Conservation (phyloP, 768 basidiomycete species). For the Chalciporus pseudorubinellus region DNA sequence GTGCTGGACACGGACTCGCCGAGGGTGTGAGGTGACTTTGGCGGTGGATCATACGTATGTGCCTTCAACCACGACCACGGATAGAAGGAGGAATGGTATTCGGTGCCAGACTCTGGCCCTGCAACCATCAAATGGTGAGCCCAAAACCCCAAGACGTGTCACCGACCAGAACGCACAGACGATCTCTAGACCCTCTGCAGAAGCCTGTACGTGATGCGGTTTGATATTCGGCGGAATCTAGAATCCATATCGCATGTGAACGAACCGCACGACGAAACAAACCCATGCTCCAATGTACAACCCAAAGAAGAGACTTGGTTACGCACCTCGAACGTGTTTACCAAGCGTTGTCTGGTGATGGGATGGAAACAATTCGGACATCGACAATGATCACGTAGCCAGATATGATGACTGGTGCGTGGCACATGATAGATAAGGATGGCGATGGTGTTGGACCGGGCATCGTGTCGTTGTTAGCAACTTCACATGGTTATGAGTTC, state of each 20-base stretch:
- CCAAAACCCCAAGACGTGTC: neutral
- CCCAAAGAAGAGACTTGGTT: neutral
- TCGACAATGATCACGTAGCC: constrained; percentile 91
- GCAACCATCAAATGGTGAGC: neutral
- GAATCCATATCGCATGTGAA: constrained; percentile 1
- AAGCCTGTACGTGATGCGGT: constrained; percentile 57
- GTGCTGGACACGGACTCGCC: constrained; percentile 39
- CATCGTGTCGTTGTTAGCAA: neutral
- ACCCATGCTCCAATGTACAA: neutral
- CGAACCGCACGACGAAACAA: neutral
- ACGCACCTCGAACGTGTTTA: constrained; percentile 79
- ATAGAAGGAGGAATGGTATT: constrained; percentile 75
- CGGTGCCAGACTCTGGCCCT: constrained; percentile 32
- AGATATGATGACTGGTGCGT: constrained; percentile 83
- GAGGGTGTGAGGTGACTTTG: constrained; percentile 12
- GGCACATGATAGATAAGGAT: too few relatives aligned
- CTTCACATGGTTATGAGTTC: neutral
- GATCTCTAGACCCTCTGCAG: constrained; percentile 64
- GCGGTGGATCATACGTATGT: constrained; percentile 80
- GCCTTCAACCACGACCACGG: constrained; percentile 82
- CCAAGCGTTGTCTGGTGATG: constrained; percentile 84
- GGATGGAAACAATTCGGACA: constrained; percentile 85
- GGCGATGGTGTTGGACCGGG: too few relatives aligned
- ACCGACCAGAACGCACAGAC: constrained; percentile 51
- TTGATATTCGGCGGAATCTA: constrained; percentile 78